phyloP scores from a whole-genome alignment of 2,329 filamentous ascomycete genomes.

The Penicillium capsulatum region DNA sequence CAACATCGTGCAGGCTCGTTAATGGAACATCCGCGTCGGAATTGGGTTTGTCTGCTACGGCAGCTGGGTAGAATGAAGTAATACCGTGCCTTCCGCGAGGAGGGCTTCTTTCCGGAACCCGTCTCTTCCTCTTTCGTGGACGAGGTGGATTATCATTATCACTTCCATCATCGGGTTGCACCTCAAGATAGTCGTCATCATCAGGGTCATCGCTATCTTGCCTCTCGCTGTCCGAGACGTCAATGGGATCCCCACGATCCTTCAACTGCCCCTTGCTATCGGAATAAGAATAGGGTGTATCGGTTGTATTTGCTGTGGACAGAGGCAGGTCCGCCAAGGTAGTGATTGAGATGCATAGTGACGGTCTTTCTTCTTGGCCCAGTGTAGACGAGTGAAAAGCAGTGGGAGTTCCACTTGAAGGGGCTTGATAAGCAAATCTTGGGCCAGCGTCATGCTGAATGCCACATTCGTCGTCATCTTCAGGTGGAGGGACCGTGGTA shows the following conservation, averaged over 20 bases:
- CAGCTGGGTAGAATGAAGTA: constrained; percentile 1
- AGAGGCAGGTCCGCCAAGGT: too few species aligned
- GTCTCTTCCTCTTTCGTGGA: constrained; percentile 3
- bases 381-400: not conserved
- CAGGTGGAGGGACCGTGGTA: not conserved
- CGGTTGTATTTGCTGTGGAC: not conserved
- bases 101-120: constrained; percentile 1
- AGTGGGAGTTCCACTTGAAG: not conserved
- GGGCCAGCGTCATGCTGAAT: not conserved
- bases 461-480: not conserved
- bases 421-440: not conserved
- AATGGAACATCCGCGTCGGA: constrained; percentile 1
- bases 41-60: constrained; percentile 3
- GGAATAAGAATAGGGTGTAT: not conserved
- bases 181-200: constrained; percentile 1
- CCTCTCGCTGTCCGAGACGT: not conserved
- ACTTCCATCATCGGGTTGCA: not conserved
- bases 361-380: not conserved
- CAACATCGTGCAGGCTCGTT: constrained; percentile 7
- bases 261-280: not conserved
- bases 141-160: not conserved
- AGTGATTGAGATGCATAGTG: too few species aligned
- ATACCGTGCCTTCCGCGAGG: constrained; percentile 3
- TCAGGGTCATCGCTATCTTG: constrained; percentile 6
- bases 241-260: not conserved